Evolutionary conservation across 352 stramenopile genomes (phyloP).

Genomic region (Phytophthora vignae): DNA sequence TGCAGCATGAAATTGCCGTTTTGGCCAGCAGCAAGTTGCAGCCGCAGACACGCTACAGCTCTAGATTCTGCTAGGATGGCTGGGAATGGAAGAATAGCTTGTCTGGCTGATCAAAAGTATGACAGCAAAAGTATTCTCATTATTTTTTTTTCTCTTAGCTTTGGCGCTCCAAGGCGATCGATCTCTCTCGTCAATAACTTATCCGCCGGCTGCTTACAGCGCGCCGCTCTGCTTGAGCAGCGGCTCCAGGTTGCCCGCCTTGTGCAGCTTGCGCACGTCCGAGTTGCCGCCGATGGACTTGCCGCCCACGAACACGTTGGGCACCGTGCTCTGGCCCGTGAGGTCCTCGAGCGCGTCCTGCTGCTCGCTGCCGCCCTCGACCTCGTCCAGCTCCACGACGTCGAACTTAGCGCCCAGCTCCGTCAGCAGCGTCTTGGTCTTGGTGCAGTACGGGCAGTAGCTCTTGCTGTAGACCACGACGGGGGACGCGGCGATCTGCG

Average conservation of each 20-base stretch:
- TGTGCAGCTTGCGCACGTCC: constrained; percentile 89
- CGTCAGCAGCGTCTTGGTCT: constrained; percentile 64
- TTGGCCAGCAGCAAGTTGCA: too few species aligned
- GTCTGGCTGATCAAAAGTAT: too few species aligned
- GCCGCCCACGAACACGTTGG: constrained; percentile 97
- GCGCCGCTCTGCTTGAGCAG: constrained; percentile 78
- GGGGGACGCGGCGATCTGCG: constrained; percentile 45
- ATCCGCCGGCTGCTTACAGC: constrained; percentile 15
- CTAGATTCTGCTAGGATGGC: too few species aligned
- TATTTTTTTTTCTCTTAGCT: too few species aligned
- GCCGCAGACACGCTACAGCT: too few species aligned
- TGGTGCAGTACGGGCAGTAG: constrained; percentile 94
- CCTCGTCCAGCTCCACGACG: constrained; percentile 63
- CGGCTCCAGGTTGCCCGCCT: constrained; percentile 85
- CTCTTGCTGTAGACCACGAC: constrained; percentile 93
- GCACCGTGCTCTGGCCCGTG: constrained; percentile 93
- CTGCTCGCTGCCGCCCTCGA: constrained; percentile 51
- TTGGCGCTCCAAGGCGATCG: too few species aligned
- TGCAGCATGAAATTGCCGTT: too few species aligned
- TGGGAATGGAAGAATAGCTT: too few species aligned
- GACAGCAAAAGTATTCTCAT: too few species aligned
- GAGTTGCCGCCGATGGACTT: constrained; percentile 95
- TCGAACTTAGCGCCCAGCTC: constrained; percentile 57
- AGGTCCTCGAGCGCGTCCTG: constrained; percentile 62
- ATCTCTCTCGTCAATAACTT: too few species aligned